These are phyloP conservation scores for Boletus pseudopeckii DNA, from an alignment of 768 basidiomycete species.

Conservation along the genomic window DNA sequence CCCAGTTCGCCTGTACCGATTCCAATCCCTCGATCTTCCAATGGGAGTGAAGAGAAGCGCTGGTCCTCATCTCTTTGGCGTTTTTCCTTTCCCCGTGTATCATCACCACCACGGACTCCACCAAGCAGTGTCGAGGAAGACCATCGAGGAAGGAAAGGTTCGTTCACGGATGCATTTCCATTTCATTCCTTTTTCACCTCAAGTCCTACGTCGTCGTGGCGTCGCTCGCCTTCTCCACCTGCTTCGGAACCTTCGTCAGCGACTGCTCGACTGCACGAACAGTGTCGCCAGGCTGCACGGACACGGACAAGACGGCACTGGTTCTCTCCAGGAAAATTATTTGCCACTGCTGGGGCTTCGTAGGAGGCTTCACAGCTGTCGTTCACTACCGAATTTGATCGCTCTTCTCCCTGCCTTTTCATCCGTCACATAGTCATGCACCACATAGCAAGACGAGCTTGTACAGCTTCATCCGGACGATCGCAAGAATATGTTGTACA, in stretches of 20 bases:
- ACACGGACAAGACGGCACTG: constrained; percentile 47
- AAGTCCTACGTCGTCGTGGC: constrained; percentile 32
- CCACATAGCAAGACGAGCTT: background rate
- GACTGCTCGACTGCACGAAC: constrained; percentile 29
- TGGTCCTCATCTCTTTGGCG: constrained; percentile 36
- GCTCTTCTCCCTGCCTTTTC: background rate
- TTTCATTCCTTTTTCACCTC: constrained; percentile 37
- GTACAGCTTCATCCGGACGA: constrained; percentile 15
- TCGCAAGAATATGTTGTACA: constrained; percentile 23
- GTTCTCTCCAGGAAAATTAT: constrained; percentile 54
- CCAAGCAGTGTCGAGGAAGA: constrained; percentile 21
- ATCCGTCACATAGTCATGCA: constrained; percentile 1
- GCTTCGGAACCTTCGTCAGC: constrained; percentile 31
- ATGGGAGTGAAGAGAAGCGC: constrained; percentile 31
- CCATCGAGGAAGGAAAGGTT: constrained; percentile 28
- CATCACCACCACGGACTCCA: constrained; percentile 28
- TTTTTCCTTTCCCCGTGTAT: constrained; percentile 33
- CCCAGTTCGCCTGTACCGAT: constrained; percentile 31
- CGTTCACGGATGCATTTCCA: constrained; percentile 44
- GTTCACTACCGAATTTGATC: constrained; percentile 7
- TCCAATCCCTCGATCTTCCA: constrained; percentile 27
- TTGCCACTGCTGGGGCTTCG: constrained; percentile 40
- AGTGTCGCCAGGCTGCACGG: constrained; percentile 33
- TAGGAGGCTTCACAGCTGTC: constrained; percentile 16
- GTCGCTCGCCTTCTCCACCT: constrained; percentile 41